A percentile compares a stretch with the other conserved stretches of the same genome.
Evolutionary conservation across 495 filamentous ascomycete species (phyloP).

Genomic region (Paragyromitra xinjiangensis): DNA sequence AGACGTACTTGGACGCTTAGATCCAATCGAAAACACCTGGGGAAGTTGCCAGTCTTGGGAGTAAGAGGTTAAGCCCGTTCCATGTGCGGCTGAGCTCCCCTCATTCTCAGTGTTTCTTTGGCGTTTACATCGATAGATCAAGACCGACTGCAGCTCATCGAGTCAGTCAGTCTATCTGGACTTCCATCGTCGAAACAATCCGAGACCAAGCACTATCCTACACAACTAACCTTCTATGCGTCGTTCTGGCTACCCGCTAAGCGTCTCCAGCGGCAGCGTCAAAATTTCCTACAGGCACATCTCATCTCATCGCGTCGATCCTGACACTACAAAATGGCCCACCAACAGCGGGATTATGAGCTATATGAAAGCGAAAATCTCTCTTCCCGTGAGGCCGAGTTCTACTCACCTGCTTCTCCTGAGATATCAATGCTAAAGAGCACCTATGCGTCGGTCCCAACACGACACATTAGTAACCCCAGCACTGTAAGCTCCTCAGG

Average conservation of each 20-base stretch:
- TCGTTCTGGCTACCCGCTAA: not conserved
- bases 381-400: conserved; percentile 16
- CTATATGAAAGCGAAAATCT: conserved; percentile 30
- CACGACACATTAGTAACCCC: conserved; percentile 22
- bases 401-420: conserved; percentile 24
- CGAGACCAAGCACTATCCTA: not conserved
- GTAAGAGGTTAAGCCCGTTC: not conserved
- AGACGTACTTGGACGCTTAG: too few species aligned
- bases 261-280: not conserved
- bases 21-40: too few species aligned
- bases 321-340: conserved; percentile 12
- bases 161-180: not conserved
- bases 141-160: too few species aligned
- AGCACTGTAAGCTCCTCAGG: conserved; percentile 21
- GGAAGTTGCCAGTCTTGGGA: not conserved
- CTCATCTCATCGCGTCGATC: conserved; percentile 13
- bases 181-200: not conserved
- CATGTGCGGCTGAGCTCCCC: conserved; percentile 24
- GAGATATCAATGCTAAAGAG: conserved; percentile 8
- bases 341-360: conserved; percentile 27
- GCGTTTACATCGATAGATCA: not conserved
- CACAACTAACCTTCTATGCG: not conserved
- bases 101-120: not conserved
- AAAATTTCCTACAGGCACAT: not conserved
- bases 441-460: conserved; percentile 19